Conservation (phyloP, 129 eudicot genomes). For the Deinandra increscens region DNA sequence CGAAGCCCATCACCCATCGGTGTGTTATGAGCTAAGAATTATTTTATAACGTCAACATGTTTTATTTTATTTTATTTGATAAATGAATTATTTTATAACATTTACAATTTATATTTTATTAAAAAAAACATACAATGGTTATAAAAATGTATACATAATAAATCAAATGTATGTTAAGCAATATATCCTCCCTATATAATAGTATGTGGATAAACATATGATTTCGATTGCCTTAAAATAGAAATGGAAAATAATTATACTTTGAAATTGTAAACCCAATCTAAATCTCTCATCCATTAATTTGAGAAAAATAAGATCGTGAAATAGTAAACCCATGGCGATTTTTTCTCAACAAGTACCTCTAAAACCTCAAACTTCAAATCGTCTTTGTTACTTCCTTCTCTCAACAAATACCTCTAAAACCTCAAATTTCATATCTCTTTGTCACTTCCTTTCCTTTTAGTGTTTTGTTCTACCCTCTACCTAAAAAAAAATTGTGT, state of each 20-base stretch:
- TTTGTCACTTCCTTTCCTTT: background rate
- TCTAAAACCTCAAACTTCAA: too few relatives aligned
- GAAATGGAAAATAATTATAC: background rate
- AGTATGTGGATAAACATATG: background rate
- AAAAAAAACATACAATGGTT: background rate
- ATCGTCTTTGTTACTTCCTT: too few relatives aligned
- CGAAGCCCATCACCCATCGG: too few relatives aligned
- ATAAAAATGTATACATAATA: background rate
- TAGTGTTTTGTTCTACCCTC: background rate
- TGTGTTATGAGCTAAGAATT: too few relatives aligned
- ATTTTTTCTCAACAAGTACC: too few relatives aligned
- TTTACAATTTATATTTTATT: background rate
- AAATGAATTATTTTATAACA: background rate
- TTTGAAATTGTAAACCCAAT: constrained; percentile 9
- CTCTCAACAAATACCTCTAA: too few relatives aligned
- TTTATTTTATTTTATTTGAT: too few relatives aligned
- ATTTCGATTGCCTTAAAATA: background rate
- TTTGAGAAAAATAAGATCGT: constrained; percentile 10
- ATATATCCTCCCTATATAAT: background rate
- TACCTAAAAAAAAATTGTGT: too few relatives aligned
- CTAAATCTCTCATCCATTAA: background rate
- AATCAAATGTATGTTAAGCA: background rate
- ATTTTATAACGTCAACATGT: too few relatives aligned
- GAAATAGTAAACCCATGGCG: background rate
- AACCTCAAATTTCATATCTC: too few relatives aligned